Percentiles rank a stretch among this genome's conserved stretches.
Evolutionary conservation across 306 rosid species (phyloP).

Genomic region (Cucumis melo): DNA sequence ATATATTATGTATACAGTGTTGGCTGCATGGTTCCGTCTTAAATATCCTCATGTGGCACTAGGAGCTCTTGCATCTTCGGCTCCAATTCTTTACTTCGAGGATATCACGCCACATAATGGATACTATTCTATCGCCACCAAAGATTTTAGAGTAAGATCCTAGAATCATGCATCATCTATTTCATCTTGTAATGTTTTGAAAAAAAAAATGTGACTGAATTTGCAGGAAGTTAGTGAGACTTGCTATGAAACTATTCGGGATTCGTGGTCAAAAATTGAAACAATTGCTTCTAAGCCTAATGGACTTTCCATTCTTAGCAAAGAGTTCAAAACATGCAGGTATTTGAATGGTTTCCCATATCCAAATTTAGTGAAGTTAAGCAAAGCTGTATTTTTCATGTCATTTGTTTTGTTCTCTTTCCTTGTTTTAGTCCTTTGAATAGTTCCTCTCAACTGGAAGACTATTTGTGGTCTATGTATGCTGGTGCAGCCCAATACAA

Average conservation of each 20-base stretch:
- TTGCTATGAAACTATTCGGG: conserved; percentile 42
- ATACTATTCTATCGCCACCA: conserved; percentile 37
- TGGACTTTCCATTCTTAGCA: conserved; percentile 46
- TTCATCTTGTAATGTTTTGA: not conserved
- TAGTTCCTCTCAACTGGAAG: conserved; percentile 18
- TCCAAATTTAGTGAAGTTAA: not conserved
- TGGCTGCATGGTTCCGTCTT: conserved; percentile 78
- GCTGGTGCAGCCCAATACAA: conserved; percentile 43
- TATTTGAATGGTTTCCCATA: not conserved
- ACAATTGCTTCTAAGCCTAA: conserved; percentile 20
- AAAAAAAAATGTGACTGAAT: not conserved
- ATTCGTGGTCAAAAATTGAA: conserved; percentile 60
- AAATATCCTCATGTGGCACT: conserved; percentile 68
- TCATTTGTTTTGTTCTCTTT: not conserved
- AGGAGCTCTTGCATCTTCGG: conserved; percentile 79
- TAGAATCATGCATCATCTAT: not conserved
- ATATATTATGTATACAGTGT: conserved; percentile 27
- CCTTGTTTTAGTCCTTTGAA: conserved; percentile 26
- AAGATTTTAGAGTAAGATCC: conserved; percentile 43
- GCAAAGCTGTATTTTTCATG: not conserved
- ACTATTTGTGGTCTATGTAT: conserved; percentile 12
- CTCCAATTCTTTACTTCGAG: conserved; percentile 68
- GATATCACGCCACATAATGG: conserved; percentile 29
- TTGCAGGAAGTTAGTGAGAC: conserved; percentile 55
- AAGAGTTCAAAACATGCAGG: conserved; percentile 42